Base-by-base conservation (phyloP, 139 green algal genomes). In the Picochlorum costavermella region DNA sequence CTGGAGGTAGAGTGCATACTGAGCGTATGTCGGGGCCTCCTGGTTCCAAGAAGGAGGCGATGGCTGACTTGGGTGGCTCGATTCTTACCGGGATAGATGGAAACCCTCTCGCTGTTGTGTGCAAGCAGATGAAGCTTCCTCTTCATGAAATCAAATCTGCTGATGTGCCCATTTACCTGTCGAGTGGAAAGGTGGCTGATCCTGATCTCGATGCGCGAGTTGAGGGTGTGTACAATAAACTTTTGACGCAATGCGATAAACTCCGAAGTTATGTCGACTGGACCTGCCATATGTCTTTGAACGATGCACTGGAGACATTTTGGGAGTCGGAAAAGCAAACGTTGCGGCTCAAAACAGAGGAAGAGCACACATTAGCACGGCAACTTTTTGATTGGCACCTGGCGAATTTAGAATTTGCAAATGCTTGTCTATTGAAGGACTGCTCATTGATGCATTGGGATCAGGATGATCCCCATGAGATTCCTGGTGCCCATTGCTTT, bases 401-500 rank as follows among this genome's bases (percentile, higher is more conserved):
- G 26, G 91, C 93, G 58, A 98, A 98, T 65, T 74, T 97, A 17
- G 92, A 98, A 79, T 98, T 96, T 78, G 92, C 92, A 63, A 97
- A 97, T 65, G 87, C 90, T 3, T 64, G 20, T 25, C 5, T 31
- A 6, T 45, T 92, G 50, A 44, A 71, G 16, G 61, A 63, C 31
- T 71, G 92, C 33, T 90, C 77, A 12, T 74, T 97, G 63, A 40
- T 61, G 59, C 76, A 85, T 45, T 98, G 92, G 92, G 91, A 96
- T 67, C 84, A 96, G 68, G 92, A 97, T 69, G 90, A 96, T 72
- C 75, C 84, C 8, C 79, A 92, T 68, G 90, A 95, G 69, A 49
- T 85, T 53, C 45, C 67, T 45, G 85, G 83, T 43, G 60, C 67
- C 8, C 81, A 85, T 67, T 67, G 48, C 64, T 85, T 81, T 36